Evolutionary conservation across 192 early-diverging fungal species (phyloP).

Genomic region (Geranomyces michiganensis): DNA sequence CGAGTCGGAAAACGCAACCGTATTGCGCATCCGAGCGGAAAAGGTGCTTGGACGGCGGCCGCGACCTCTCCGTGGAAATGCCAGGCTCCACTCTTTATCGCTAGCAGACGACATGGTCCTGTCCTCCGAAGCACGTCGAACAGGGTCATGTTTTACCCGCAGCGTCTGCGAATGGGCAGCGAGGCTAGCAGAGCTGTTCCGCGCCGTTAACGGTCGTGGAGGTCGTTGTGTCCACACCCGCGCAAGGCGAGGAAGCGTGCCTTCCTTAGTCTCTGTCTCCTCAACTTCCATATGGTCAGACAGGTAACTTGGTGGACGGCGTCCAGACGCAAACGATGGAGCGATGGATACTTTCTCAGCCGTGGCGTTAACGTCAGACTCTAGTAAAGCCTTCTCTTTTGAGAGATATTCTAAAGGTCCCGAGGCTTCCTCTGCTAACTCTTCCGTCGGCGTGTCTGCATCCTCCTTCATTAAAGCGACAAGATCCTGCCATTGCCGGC

Average conservation of each 20-base stretch:
- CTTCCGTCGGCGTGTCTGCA: background rate
- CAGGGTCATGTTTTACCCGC: too few relatives aligned
- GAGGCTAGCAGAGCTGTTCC: background rate
- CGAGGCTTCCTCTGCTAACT: background rate
- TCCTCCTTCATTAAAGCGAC: background rate
- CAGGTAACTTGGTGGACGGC: background rate
- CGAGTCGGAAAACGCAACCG: too few relatives aligned
- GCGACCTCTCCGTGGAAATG: too few relatives aligned
- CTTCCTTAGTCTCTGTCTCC: background rate
- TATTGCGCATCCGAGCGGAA: too few relatives aligned
- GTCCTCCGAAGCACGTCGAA: too few relatives aligned
- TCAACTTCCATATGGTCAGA: background rate
- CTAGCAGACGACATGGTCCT: too few relatives aligned
- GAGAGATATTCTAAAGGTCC: background rate
- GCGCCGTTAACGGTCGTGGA: background rate
- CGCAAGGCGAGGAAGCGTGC: background rate
- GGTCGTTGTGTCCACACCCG: constrained; percentile 1
- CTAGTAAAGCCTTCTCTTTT: background rate
- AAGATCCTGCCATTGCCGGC: constrained; percentile 1
- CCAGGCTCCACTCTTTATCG: too few relatives aligned
- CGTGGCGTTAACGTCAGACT: background rate
- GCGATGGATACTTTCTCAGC: background rate
- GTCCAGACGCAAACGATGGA: background rate
- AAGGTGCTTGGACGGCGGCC: too few relatives aligned
- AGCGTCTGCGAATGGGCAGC: background rate